Evolutionary conservation across 2,329 filamentous ascomycete genomes (phyloP), one percentile per base, ranked within the genome.

Genomic region (Chaetomiaceae sp.): DNA sequence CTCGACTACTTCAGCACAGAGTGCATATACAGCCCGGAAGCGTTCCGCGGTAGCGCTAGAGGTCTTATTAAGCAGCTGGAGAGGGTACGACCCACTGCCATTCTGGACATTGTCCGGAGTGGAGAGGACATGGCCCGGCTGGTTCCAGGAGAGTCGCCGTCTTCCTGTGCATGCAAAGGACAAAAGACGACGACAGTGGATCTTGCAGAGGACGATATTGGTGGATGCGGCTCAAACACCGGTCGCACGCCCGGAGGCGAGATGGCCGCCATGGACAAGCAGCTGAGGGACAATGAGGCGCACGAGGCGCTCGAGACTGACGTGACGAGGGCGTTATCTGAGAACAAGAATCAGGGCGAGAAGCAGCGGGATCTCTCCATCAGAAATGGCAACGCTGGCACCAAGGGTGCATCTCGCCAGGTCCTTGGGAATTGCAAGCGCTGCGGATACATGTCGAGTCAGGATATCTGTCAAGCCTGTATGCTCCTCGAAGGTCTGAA

Each of bases 1-100:
- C 77, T 99, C 58, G 91, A 97, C 67, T 99, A 99, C 72, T 99
- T 99, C 72, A 96, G 86, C 65, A 99, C 94, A 0, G 94, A 99
- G 72, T 99, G 94, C 75, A 90, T 99, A 56, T 99, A 99, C 75
- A 96, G 90, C 49, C 94, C 94, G 0, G 94, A 99, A 71, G 94
- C 94, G 2, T 99, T 99, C 67, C 81, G 94, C 54, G 94, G 94
- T 3, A 96, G 89, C 61, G 94, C 94, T 2, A 81, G 94, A 58
- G 89, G 86, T 23, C 73, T 99, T 54, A 96, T 99, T 70, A 99
- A 99, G 73, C 95, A 92, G 62, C 75, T 99, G 29, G 94, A 99
- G 71, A 87, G 87, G 62, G 89, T 99, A 7, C 80, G 94, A 2
- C 92, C 94, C 1, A 96, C 91, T 64, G 91, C 92, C 3, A 97